Base-by-base conservation (phyloP, 2,329 filamentous ascomycete species). In the Stagonosporopsis rhizophila region DNA sequence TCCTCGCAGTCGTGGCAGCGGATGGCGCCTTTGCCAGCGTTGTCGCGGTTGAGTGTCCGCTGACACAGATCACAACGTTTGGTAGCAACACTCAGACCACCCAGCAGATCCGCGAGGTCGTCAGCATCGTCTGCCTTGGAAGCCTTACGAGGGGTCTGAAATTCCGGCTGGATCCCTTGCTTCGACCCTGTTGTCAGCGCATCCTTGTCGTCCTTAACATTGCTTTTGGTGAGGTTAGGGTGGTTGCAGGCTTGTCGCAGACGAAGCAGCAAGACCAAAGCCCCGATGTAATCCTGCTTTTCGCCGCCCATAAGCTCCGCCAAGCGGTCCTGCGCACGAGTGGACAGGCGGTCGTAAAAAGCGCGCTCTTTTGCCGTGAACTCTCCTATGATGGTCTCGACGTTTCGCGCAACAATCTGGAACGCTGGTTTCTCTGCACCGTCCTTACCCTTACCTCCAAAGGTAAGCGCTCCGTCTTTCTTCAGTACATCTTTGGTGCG, bases 401-500 rank as follows among this genome's bases (percentile, higher is more conserved):
- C 88, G 67, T 93, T 96, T 60, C 95, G 89, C 73, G 93, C 91
- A 1, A 93, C 95, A 58, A 98, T 94, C 74, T 92, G 91, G 81
- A 99, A 97, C 1, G 87, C 88, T 0, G 86, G 85, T 1, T 84
- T 84, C 6, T 80, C 77, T 45, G 80, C 79, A 14, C 84, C 86
- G 4, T 82, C 81, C 44, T 84, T 80, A 0, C 75, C 75, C 71
- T 91, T 90, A 48, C 89, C 87, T 34, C 90, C 90, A 23, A 90
- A 88, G 58, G 90, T 90, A 17, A 96, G 80, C 0, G 91, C 91
- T 11, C 91, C 91, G 11, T 91, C 91, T 66, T 92, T 84, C 77
- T 95, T 96, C 58, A 99, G 80, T n/a, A 99, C 91, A 20, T 96
- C 92, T 77, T 99, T 99, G 8, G 93, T 98, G 38, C 95, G 87